These are phyloP conservation scores for Adansonia digitata DNA, from an alignment of 345 rosid genomes.

Conservation along the genomic window DNA sequence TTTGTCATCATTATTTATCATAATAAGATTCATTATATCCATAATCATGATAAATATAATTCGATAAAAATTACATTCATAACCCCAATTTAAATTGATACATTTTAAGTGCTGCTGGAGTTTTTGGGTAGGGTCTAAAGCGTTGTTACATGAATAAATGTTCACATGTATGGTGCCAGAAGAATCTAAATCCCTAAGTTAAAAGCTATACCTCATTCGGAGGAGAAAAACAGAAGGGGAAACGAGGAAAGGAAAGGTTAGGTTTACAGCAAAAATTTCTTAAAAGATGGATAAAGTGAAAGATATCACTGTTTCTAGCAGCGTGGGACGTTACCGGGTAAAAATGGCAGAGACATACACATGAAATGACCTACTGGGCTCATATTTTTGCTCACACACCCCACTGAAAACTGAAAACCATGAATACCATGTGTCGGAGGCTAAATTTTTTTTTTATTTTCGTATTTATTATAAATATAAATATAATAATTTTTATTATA, in stretches of 20 bases:
- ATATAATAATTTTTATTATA: too few relatives aligned
- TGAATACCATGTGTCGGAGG: neutral
- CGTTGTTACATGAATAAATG: constrained; percentile 3
- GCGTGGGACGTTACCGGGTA: constrained; percentile 13
- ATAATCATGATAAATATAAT: too few relatives aligned
- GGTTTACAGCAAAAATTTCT: neutral
- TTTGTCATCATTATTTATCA: too few relatives aligned
- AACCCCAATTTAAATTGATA: too few relatives aligned
- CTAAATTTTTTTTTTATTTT: neutral
- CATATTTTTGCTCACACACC: neutral
- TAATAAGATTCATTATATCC: too few relatives aligned
- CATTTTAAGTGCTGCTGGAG: neutral
- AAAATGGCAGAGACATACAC: neutral
- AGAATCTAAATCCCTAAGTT: neutral
- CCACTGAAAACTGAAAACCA: neutral
- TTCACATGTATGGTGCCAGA: constrained; percentile 21
- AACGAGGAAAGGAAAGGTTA: neutral
- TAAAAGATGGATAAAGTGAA: neutral
- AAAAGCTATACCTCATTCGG: neutral
- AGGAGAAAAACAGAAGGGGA: neutral
- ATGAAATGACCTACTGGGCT: neutral
- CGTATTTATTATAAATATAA: too few relatives aligned
- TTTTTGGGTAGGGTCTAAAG: neutral
- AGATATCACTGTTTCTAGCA: neutral
- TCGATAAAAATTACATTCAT: too few relatives aligned